Evolutionary conservation across 495 filamentous ascomycete genomes (phyloP), one percentile per base, ranked within the genome.

Genomic region (Xylaria venustula): DNA sequence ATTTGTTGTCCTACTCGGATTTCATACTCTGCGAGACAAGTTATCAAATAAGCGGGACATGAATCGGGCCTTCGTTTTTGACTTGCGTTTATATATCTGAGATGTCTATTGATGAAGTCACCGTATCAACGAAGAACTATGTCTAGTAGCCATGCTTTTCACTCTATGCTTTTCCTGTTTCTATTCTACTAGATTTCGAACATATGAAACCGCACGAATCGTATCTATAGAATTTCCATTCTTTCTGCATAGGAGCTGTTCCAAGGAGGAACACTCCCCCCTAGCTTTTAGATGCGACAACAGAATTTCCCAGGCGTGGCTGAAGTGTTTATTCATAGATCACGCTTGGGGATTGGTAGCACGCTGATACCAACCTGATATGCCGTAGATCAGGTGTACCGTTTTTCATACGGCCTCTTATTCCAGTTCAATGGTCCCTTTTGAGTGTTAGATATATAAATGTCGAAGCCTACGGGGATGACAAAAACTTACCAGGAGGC

Each of bases 401-500:
- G 7, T 0, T 2, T 26, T 40, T n/a, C 20, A 14, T 2, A 2
- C 28, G 3, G 17, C 36, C 17, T 14, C n/a, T 40, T 60, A 60
- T 25, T 60, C 58, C 14, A 60, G 22, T 22, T 60, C 58, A 44
- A 60, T 60, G 30, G 58, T 60, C 36, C 58, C 58, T 60, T n/a
- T 30, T 14, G 7, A n/a, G 17, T 32, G 47, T 60, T 52, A 60
- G 57, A 50, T 8, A 26, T 17, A 14, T 17, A 14, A 36, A 25
- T 8, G 17, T 17, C 42, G 7, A 19, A 17, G 19, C 19, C 7
- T 23, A 47, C 7, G 23, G 15, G 22, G 12, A 36, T 40, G 15
- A 28, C 4, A 8, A 14, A 7, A 2, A 51, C 58, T 17, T 90
- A 58, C 86, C 90, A 37, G 90, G 90, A 40, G 90, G 90, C 77